Conservation (phyloP, 768 basidiomycete species). For the Plicaturopsis crispa region DNA sequence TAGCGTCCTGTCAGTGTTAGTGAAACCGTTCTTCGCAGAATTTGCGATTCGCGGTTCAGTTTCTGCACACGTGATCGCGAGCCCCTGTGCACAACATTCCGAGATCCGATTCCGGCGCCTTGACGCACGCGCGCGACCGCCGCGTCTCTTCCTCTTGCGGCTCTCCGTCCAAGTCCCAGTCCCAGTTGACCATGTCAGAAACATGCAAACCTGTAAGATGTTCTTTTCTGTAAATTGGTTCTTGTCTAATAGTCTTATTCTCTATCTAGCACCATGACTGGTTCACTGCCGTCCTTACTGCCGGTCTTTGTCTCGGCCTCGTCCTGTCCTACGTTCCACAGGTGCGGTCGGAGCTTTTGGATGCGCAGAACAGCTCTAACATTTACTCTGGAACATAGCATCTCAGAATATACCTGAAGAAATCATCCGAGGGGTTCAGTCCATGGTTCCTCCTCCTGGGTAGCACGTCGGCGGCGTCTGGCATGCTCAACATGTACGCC, state of each 20-base stretch:
- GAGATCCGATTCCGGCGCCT: too few species aligned
- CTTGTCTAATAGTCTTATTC: neutral
- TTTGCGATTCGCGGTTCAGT: too few species aligned
- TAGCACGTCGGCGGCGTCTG: constrained; percentile 74
- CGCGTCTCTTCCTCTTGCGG: too few species aligned
- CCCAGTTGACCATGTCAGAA: neutral
- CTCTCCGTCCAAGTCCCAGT: too few species aligned
- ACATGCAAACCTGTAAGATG: neutral
- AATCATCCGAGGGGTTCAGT: constrained; percentile 84
- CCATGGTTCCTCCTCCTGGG: constrained; percentile 90
- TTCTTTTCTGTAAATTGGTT: neutral
- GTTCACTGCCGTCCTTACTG: constrained; percentile 57
- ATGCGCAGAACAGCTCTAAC: constrained; percentile 1
- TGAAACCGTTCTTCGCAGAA: too few species aligned
- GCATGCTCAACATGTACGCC: constrained; percentile 76
- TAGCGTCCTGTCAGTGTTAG: too few species aligned
- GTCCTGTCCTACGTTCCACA: constrained; percentile 82
- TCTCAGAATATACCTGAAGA: constrained; percentile 66
- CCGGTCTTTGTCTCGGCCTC: constrained; percentile 62
- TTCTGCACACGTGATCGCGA: too few species aligned
- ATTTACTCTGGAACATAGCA: constrained; percentile 36
- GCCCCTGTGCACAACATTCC: too few species aligned
- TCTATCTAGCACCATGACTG: constrained; percentile 59
- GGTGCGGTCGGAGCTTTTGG: constrained; percentile 31
- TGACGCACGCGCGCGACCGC: too few species aligned